Percentiles rank a stretch among this genome's conserved stretches.
Conservation (phyloP, 805 yeast species). For the Wickerhamiella spandovensis region DNA sequence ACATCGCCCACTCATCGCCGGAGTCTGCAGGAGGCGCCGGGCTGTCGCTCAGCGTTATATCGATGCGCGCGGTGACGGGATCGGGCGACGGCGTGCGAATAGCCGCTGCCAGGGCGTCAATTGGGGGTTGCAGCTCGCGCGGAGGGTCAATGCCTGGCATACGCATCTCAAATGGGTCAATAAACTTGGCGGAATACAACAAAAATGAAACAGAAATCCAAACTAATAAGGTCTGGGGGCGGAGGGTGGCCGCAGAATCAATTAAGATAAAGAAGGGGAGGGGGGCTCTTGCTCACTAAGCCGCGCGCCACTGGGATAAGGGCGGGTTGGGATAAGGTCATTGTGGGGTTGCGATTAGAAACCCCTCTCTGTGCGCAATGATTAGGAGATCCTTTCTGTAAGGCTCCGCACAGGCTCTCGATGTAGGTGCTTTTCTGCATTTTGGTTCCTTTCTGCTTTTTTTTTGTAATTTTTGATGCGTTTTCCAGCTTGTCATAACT, state of each 20-base stretch:
- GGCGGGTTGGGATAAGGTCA: neutral
- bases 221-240: neutral
- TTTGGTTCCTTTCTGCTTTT: no score
- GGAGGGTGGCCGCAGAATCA: neutral
- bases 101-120: neutral
- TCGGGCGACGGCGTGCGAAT: neutral
- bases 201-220: neutral
- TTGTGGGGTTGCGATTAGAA: neutral
- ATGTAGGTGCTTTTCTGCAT: no score
- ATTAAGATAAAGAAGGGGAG: neutral
- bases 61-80: conserved; percentile 1
- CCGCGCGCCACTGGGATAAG: neutral
- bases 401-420: no score
- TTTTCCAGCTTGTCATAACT: no score
- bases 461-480: no score
- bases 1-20: conserved; percentile 12
- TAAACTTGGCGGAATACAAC: no score
- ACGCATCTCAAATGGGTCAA: neutral
- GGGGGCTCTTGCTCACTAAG: neutral
- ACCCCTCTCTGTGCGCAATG: neutral
- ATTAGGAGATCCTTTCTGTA: no score
- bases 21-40: neutral
- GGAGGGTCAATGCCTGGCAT: neutral
- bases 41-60: neutral
- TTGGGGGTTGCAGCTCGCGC: neutral